Evolutionary conservation across 2,329 filamentous ascomycete genomes (phyloP).

Genomic region (Fusarium sarcochroum): DNA sequence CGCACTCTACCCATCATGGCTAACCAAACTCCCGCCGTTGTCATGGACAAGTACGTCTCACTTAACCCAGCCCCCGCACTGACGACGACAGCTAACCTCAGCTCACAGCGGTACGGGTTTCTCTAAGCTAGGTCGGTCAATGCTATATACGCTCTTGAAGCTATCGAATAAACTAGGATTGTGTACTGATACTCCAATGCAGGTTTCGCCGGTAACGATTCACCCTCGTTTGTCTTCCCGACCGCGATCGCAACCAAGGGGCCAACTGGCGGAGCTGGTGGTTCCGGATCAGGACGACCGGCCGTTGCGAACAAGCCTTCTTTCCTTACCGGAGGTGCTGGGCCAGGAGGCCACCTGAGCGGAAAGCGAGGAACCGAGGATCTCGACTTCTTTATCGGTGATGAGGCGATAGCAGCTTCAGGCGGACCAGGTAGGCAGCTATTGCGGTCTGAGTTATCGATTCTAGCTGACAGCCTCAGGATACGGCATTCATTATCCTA

Average conservation of each 20-base stretch:
- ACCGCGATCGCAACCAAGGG: conserved; percentile 98
- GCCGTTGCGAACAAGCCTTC: conserved; percentile 95
- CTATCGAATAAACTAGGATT: conserved; percentile 12
- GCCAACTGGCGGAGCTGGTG: conserved; percentile 76
- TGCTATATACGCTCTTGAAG: conserved; percentile 21
- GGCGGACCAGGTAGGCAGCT: conserved; percentile 78
- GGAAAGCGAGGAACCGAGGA: conserved; percentile 97
- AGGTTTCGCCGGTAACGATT: conserved; percentile 99
- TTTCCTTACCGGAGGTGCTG: conserved; percentile 92
- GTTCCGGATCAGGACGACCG: conserved; percentile 88
- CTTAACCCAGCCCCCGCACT: conserved; percentile 51
- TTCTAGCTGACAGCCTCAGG: conserved; percentile 63
- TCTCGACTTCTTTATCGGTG: conserved; percentile 98
- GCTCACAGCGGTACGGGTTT: conserved; percentile 92
- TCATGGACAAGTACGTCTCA: conserved; percentile 99
- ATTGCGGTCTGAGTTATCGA: conserved; percentile 14
- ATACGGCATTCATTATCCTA: conserved; percentile 97
- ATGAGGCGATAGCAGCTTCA: conserved; percentile 89
- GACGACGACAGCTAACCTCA: conserved; percentile 52
- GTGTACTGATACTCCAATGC: conserved; percentile 47
- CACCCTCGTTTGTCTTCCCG: conserved; percentile 98
- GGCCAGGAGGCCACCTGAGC: conserved; percentile 84
- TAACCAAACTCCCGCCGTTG: conserved; percentile 99
- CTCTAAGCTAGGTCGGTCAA: conserved; percentile 90
- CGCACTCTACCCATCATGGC: conserved; percentile 74